A percentile compares a stretch with the other conserved stretches of the same genome.
These are phyloP conservation scores for Xylaria arbuscula DNA, from an alignment of 2,329 filamentous ascomycete species.

Conservation along the genomic window DNA sequence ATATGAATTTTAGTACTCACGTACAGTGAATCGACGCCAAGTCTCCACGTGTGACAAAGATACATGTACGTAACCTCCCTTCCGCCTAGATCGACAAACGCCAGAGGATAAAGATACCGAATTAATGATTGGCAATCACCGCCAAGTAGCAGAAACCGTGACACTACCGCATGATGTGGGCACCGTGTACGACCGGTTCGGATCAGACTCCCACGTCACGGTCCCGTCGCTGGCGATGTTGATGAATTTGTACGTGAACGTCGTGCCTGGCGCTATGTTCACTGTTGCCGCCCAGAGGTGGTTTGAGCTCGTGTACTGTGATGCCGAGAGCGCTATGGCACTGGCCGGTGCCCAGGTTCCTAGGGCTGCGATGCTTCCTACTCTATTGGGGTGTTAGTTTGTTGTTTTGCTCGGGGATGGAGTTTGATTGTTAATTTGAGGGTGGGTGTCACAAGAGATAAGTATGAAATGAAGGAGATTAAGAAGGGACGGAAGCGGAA, in stretches of 20 bases:
- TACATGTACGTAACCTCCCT: too few relatives aligned
- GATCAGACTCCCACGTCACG: constrained; percentile 66
- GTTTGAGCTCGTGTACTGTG: constrained; percentile 60
- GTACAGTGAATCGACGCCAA: too few relatives aligned
- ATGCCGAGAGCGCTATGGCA: constrained; percentile 52
- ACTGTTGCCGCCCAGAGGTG: constrained; percentile 63
- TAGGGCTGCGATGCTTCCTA: constrained; percentile 51
- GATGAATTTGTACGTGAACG: constrained; percentile 67
- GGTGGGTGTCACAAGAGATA: not conserved
- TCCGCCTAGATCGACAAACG: too few relatives aligned
- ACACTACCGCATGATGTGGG: constrained; percentile 39
- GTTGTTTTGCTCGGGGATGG: not conserved
- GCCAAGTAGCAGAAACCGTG: constrained; percentile 44
- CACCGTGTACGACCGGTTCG: constrained; percentile 49
- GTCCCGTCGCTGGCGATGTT: constrained; percentile 58
- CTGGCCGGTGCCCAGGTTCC: constrained; percentile 61
- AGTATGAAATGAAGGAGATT: not conserved
- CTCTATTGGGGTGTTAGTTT: constrained; percentile 31
- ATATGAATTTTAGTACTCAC: too few relatives aligned
- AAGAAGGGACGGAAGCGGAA: not conserved
- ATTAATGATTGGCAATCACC: constrained; percentile 30
- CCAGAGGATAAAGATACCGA: too few relatives aligned
- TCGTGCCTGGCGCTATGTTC: constrained; percentile 58
- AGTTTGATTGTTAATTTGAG: not conserved
- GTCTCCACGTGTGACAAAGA: too few relatives aligned